These are phyloP conservation scores for Drosera capensis DNA, from an alignment of 148 eudicot species.

Conservation along the genomic window DNA sequence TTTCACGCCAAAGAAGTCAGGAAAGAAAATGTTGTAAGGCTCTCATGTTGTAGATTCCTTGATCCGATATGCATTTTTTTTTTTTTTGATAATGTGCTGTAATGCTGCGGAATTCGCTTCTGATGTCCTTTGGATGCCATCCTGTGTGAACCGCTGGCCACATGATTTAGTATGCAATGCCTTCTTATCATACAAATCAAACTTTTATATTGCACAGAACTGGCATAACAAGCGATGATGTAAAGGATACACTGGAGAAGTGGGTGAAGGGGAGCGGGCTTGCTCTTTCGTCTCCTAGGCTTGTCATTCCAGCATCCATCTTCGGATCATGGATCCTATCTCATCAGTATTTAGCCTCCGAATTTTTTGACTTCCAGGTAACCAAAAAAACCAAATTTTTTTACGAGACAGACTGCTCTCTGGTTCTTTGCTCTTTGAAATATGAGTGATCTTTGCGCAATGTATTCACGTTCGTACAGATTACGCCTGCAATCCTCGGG, in stretches of 20 bases:
- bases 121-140: too few relatives aligned
- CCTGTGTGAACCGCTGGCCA: too few relatives aligned
- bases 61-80: neutral
- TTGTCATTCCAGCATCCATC: slow-evolving; percentile 77
- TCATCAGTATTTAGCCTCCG: slow-evolving; percentile 37
- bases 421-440: slow-evolving; percentile 1
- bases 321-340: slow-evolving; percentile 77
- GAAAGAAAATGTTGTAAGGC: slow-evolving; percentile 27
- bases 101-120: too few relatives aligned
- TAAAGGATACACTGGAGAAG: slow-evolving; percentile 49
- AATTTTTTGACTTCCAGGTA: slow-evolving; percentile 81
- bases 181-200: neutral
- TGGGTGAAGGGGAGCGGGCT: slow-evolving; percentile 53
- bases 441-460: neutral
- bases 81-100: neutral
- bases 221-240: slow-evolving; percentile 80
- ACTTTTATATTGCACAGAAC: slow-evolving; percentile 28
- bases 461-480: slow-evolving; percentile 27
- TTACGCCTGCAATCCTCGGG: slow-evolving; percentile 84
- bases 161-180: too few relatives aligned
- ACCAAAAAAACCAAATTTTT: too few relatives aligned
- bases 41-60: neutral
- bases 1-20: slow-evolving; percentile 54
- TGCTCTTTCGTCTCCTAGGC: slow-evolving; percentile 89
- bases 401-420: too few relatives aligned